Base-by-base conservation (phyloP, 2,329 filamentous ascomycete genomes). In the Fusarium nygamai region DNA sequence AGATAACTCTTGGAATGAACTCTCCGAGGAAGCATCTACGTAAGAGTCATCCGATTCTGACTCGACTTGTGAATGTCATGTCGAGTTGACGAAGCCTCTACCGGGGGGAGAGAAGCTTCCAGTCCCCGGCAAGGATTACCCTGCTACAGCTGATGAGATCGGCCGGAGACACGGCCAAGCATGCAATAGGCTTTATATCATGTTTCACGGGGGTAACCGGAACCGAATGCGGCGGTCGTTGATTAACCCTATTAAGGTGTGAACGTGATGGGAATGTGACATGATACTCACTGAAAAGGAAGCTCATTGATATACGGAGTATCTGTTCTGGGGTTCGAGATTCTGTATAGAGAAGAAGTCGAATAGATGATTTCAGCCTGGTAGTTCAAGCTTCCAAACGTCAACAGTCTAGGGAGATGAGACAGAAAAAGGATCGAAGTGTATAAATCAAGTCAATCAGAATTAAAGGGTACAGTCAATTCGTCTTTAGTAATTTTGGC, bases 311-410 rank as follows among this genome's bases (percentile, higher is more conserved):
- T n/a, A n/a, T n/a, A n/a, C n/a, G n/a, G n/a, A n/a, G n/a, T n/a
- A n/a, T n/a, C n/a, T n/a, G n/a, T n/a, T n/a, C n/a, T 14, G 12
- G 24, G n/a, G 17, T 2, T 16, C 5, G n/a, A 20, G 13, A 12
- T 22, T 22, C 13, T 16, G 5, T 34, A 16, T 3, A 4, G 13
- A 16, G 11, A 16, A 0, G n/a, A 13, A 4, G 17, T 8, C 2
- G 9, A 8, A 33, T 51, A 19, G 9, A 24, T 20, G n/a, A 27
- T n/a, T 54, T 9, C 0, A 22, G 20, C 14, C 3, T 17, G 8
- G 0, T 3, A 17, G 16, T 11, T 11, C 8, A 38, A 12, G 3
- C 16, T 4, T n/a, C 4, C 5, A 7, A 8, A 9, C 12, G 20
- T 27, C 2, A 4, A 5, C 17, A 22, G 22, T 9, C 1, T 14